Evolutionary conservation across 164 flowering plant genomes (phyloP), one percentile per base, ranked within the genome.

Genomic region (Berberis thunbergii): DNA sequence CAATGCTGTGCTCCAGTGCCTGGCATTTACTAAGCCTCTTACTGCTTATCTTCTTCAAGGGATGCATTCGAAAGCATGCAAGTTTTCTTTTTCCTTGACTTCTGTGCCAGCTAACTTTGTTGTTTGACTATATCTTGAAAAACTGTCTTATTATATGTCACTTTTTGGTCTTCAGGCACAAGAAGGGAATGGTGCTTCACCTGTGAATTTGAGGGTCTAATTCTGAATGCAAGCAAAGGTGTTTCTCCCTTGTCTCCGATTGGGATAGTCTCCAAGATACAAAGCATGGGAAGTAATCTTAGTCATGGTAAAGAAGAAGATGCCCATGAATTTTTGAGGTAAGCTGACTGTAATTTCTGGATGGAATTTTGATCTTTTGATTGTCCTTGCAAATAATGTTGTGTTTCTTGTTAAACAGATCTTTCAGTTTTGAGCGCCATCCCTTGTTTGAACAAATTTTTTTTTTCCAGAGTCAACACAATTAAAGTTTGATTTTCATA

Each of bases 311-410:
- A 72, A 76, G 84, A 87, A 74, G 96, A 89, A 78, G 98, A 93
- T 77, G 97, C 98, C 38, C 98, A 93, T 77, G 98, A 93, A 67
- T 93, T 93, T 74, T 73, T 93, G 62, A 85, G 96, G 98, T 86
- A 50, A 75, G 70, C 56, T 43, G 41, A 6, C 2, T 49, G n/a
- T 57, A 52, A 52, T 26, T 10, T 52, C 26, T 26, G 26, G 26
- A 26, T 26, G 26, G 26, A 26, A 26, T 26, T 26, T 26, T 26
- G 26, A 26, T 26, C 26, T 26, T 26, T 26, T 26, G 26, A 26
- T 26, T 26, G 0, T 26, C 26, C 26, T 26, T 26, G 26, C 26
- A 26, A 26, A 26, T 26, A 26, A 26, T 26, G 26, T 26, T 26
- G 26, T 26, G 26, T 26, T 26, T 26, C 26, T 26, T 26, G 26